Evolutionary conservation across 805 yeast genomes (phyloP), one percentile per base, ranked within the genome.

Genomic region (Saccharomyces kudriavzevii): DNA sequence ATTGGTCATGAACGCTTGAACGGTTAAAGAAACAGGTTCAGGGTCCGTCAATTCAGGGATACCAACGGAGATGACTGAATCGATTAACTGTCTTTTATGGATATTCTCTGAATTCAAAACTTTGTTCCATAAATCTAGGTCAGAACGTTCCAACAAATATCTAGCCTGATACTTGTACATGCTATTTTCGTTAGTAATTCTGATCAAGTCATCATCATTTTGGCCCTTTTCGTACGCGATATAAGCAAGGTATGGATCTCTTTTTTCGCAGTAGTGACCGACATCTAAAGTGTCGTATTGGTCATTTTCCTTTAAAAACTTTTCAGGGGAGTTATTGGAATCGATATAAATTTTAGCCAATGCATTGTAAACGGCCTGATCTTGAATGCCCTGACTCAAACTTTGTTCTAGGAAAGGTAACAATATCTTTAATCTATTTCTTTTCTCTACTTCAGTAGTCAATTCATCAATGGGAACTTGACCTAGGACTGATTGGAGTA

Each of bases 131-230:
- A 94, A 78, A 5, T 72, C 78, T 25, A 83, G 76, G 68, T 94
- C 97, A n/a, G 96, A 89, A 70, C 96, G 87, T 56, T 82, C 77
- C 62, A 94, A 80, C 64, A 94, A 78, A 69, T 94, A 94, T 71
- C 98, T 85, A n/a, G 98, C 98, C 77, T 94, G 99, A 74, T 94
- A 92, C 72, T 94, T 94, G 80, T 87, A 94, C 99, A 94, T 94
- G 63, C 94, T 82, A 71, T 94, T 94, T 67, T 94, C 98, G 71
- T 94, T 94, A 60, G 99, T 94, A 71, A 94, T 90, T 67, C 81
- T 78, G 65, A 94, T 82, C 66, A 94, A 80, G 70, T 94, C 99
- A 54, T 78, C 85, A 70, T 94, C 97, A 64, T 92, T 91, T 52
- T 79, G 77, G 68, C 99, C 99, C 74, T 91, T 92, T 57, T 95